Conservation (phyloP, 345 rosid genomes). For the Brassica cretica region DNA sequence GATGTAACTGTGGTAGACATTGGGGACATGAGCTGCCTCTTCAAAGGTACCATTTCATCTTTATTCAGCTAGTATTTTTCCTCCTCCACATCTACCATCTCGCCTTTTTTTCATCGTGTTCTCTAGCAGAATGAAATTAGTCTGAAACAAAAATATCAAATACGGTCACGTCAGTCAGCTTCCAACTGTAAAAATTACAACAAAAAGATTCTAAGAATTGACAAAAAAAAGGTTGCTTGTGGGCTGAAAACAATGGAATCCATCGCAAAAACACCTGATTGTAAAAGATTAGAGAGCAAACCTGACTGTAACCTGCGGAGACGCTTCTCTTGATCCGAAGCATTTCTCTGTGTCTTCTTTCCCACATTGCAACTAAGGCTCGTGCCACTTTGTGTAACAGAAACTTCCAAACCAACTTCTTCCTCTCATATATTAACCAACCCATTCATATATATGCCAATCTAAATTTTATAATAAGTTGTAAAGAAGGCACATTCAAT, state of each 20-base stretch:
- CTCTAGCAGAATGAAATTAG: background rate
- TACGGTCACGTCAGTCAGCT: conserved; percentile 3
- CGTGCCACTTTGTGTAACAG: conserved; percentile 61
- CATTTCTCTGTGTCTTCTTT: conserved; percentile 98
- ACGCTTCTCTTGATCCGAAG: conserved; percentile 82
- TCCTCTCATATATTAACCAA: background rate
- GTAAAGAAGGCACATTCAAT: background rate
- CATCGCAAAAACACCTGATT: background rate
- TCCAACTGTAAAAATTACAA: background rate
- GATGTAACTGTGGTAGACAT: background rate
- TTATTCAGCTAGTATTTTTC: background rate
- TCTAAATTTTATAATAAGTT: background rate
- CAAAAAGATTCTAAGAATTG: background rate
- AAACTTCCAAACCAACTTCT: conserved; percentile 60
- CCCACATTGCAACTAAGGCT: conserved; percentile 88
- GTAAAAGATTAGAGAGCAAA: conserved; percentile 25
- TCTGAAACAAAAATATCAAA: background rate
- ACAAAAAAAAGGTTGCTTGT: background rate
- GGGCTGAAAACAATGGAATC: background rate
- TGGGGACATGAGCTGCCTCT: background rate
- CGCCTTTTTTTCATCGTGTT: background rate
- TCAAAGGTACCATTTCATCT: background rate
- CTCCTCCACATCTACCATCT: background rate
- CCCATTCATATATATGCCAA: background rate
- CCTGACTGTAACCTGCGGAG: conserved; percentile 92